These are phyloP conservation scores for Suhomyces bolitotheri DNA, from an alignment of 1,139 yeast species.

Conservation along the genomic window DNA sequence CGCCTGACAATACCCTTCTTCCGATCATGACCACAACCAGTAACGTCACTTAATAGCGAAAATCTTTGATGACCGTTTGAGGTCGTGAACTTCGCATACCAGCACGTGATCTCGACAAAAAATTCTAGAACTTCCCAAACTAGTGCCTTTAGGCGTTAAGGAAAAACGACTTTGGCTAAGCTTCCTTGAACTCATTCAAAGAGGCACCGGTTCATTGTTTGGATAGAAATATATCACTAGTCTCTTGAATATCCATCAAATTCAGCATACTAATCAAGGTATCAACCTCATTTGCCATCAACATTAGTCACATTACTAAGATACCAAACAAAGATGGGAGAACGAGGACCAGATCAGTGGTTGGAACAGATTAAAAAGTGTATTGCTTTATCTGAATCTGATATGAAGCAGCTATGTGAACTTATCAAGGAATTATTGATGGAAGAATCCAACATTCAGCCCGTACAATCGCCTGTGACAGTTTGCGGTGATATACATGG, in stretches of 20 bases:
- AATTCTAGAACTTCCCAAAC: conserved; percentile 9
- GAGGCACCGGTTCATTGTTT: too few relatives aligned
- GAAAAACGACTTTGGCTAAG: conserved; percentile 3
- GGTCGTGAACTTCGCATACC: conserved; percentile 2
- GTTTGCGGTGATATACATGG: conserved; percentile 99
- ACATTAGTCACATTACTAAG: too few relatives aligned
- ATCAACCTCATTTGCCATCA: too few relatives aligned
- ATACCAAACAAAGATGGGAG: conserved; percentile 62
- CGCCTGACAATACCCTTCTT: conserved; percentile 5
- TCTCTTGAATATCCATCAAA: not conserved
- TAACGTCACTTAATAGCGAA: not conserved
- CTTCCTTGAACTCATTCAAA: conserved; percentile 2
- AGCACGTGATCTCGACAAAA: conserved; percentile 13
- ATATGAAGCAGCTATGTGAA: conserved; percentile 96
- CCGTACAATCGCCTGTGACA: conserved; percentile 92
- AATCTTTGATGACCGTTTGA: conserved; percentile 4
- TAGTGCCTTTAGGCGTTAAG: conserved; percentile 5
- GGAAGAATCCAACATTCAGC: conserved; percentile 72
- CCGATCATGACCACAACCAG: conserved; percentile 1
- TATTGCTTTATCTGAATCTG: conserved; percentile 83
- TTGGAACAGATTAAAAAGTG: conserved; percentile 90
- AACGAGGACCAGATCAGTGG: conserved; percentile 95
- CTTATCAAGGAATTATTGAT: conserved; percentile 48
- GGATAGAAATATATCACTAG: not conserved
- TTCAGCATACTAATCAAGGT: too few relatives aligned